Evolutionary conservation across 2,329 filamentous ascomycete species (phyloP), one percentile per base, ranked within the genome.

Genomic region (Aspergillus sp.): DNA sequence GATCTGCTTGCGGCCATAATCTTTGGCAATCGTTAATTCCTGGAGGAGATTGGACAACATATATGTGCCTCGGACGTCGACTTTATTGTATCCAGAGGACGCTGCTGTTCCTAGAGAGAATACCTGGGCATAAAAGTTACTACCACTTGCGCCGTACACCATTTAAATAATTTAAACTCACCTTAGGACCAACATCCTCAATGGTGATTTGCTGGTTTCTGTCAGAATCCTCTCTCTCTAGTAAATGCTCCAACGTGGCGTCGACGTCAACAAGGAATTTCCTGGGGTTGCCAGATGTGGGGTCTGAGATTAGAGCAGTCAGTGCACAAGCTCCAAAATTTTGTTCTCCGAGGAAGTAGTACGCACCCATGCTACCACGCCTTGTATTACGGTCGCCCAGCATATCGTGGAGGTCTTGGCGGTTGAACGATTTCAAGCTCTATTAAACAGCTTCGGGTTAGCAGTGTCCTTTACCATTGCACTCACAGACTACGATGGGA

Each of bases 191-290:
- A 63, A 86, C 84, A 77, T 99, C 95, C 71, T 98, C 95, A 67
- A 98, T 96, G 31, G 95, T 99, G 73, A 99, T 99, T 75, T 98
- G 93, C 82, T 91, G 90, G 75, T 99, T 97, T 56, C 85, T 82
- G 75, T 99, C 93, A 31, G 93, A 96, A 70, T 99, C 95, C 75
- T 99, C 95, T 64, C 93, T 89, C 39, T 86, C 85, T 61, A 91
- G 82, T 45, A 99, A 82, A 58, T 85, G 88, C 70, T 92, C 84
- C 57, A 96, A 82, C 0, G 93, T 97, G 21, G 86, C 81, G 49
- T 96, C 89, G 68, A 98, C 93, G 66, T 95, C 85, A 72, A 98
- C 87, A 39, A 96, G 83, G 75, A 96, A 96, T 65, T 88, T 89
- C 60, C 91, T 90, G 56, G 89, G 85, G 49, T 85, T 80, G 50